Conservation (phyloP, 768 basidiomycete species). For the Kwoniella botswanensis region DNA sequence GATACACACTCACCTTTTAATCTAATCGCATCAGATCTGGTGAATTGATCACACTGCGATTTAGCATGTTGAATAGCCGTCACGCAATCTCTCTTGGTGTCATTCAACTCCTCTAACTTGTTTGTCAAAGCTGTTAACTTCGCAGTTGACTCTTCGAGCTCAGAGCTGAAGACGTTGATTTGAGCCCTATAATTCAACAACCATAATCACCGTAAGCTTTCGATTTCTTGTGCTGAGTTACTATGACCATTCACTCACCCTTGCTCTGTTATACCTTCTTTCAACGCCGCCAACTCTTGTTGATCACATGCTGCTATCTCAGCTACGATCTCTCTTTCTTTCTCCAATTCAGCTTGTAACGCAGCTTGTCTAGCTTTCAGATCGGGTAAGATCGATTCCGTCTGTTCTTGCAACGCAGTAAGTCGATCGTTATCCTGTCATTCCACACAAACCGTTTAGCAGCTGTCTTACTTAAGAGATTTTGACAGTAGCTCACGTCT, state of each 20-base stretch:
- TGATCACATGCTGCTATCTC: constrained; percentile 55
- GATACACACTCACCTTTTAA: constrained; percentile 52
- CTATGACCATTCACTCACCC: constrained; percentile 32
- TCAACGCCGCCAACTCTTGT: constrained; percentile 47
- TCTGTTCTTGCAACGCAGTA: constrained; percentile 29
- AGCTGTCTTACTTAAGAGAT: not conserved
- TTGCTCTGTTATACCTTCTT: constrained; percentile 48
- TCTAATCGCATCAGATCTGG: constrained; percentile 47
- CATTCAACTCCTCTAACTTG: constrained; percentile 48
- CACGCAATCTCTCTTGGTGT: constrained; percentile 39
- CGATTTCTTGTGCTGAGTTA: too few species aligned
- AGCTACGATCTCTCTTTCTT: constrained; percentile 50
- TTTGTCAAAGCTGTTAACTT: constrained; percentile 48
- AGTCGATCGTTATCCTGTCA: constrained; percentile 49
- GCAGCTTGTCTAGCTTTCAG: constrained; percentile 45
- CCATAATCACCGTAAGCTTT: too few species aligned
- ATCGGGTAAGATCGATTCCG: constrained; percentile 40
- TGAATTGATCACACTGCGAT: constrained; percentile 55
- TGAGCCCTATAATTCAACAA: constrained; percentile 39
- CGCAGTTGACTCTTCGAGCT: constrained; percentile 45
- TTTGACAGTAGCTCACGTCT: constrained; percentile 35
- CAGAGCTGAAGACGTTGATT: constrained; percentile 50
- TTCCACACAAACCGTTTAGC: not conserved
- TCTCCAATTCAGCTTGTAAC: constrained; percentile 50
- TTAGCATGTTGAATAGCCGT: constrained; percentile 50